Evolutionary conservation across 2,329 filamentous ascomycete genomes (phyloP), one percentile per base, ranked within the genome.

Genomic region (Dactylellina leptospora): DNA sequence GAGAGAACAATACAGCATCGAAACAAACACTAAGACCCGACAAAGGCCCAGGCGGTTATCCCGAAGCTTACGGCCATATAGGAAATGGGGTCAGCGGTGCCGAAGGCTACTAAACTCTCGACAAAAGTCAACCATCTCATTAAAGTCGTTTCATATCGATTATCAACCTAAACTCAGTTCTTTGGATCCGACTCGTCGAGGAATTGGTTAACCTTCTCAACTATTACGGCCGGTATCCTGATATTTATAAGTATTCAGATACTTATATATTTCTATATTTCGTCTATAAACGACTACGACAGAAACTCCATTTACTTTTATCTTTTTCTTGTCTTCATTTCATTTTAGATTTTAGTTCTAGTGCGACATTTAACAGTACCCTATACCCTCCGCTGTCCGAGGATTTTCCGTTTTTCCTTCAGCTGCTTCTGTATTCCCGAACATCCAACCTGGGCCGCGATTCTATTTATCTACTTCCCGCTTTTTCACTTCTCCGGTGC

Each of bases 31-130:
- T 72, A 72, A 72, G 50, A 44, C 59, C 59, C 68, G 45, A 58
- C 51, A 62, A 72, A 72, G 68, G 68, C 47, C 68, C 62, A 63
- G 68, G 68, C 58, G 20, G 51, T 48, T 72, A 72, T 60, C 22
- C 59, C 36, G 68, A 72, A 28, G 58, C 66, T 44, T 72, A 64
- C 45, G 68, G 68, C 48, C 68, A 72, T 63, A 72, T 72, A 72
- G 68, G 68, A 55, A 72, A 72, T 72, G 68, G 68, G 30, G 68
- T 72, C 68, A 72, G 68, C 68, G 68, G 68, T 56, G 68, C 68
- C 18, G 68, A 72, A 30, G 40, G 59, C 45, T 72, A 72, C 44
- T 72, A 72, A 58, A 58, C 40, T 38, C 20, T 56, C 51, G 59
- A 54, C 3, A 45, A 44, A 33, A 47, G 16, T 55, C 23, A 20